Evolutionary conservation across 768 basidiomycete genomes (phyloP).

Genomic region (Tremella yokohamensis): DNA sequence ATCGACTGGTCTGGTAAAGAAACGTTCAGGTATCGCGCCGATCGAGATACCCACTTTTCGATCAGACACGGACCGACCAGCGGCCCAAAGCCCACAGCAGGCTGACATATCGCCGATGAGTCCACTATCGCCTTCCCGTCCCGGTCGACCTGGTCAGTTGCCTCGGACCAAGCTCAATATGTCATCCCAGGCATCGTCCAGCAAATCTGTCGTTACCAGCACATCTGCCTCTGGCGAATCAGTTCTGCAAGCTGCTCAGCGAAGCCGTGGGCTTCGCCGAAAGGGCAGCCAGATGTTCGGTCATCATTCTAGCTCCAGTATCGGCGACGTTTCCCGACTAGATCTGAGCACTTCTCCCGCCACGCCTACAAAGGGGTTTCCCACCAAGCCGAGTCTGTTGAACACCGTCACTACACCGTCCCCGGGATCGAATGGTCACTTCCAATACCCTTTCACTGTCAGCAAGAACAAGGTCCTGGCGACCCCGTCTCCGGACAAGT

Average conservation of each 20-base stretch:
- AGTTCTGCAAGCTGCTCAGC: slow-evolving; percentile 21
- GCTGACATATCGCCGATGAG: slow-evolving; percentile 5
- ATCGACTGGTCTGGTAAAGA: slow-evolving; percentile 53
- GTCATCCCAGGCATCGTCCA: background rate
- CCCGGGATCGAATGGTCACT: slow-evolving; percentile 13
- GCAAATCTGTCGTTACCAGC: slow-evolving; percentile 2
- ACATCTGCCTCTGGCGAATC: slow-evolving; percentile 18
- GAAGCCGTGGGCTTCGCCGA: slow-evolving; percentile 32
- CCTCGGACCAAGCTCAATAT: background rate
- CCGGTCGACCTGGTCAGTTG: slow-evolving; percentile 1
- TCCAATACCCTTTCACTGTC: slow-evolving; percentile 31
- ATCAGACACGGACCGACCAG: slow-evolving; percentile 4
- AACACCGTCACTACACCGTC: slow-evolving; percentile 29
- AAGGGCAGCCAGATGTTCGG: slow-evolving; percentile 44
- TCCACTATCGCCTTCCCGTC: slow-evolving; percentile 25
- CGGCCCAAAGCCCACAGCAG: background rate
- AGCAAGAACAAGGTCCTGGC: slow-evolving; percentile 1
- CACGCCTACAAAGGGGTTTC: slow-evolving; percentile 28
- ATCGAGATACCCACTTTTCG: slow-evolving; percentile 32
- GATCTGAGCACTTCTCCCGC: slow-evolving; percentile 16
- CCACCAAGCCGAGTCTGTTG: slow-evolving; percentile 22
- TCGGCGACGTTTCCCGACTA: slow-evolving; percentile 19
- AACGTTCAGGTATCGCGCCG: slow-evolving; percentile 29
- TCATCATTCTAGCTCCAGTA: slow-evolving; percentile 28
- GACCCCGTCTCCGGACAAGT: slow-evolving; percentile 10